Base-by-base conservation (phyloP, 306 rosid species). In the Purshia tridentata region DNA sequence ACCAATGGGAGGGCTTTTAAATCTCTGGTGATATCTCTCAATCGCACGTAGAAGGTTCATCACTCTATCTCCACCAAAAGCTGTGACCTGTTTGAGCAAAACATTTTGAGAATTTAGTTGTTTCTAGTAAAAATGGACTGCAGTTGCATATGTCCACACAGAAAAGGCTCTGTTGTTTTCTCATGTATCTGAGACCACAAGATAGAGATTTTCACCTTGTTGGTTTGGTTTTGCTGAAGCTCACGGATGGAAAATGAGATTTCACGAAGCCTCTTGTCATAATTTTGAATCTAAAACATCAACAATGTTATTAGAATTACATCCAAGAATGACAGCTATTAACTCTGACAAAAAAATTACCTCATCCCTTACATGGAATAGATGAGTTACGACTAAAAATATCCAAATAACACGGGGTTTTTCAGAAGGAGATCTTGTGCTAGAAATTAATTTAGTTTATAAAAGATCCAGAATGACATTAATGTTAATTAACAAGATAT, bases 21-120 rank as follows among this genome's bases (percentile, higher is more conserved):
- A 94, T 78, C 81, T 91, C 54, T 11, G 83, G 80, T 76, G 81
- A 70, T 77, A 40, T 74, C 77, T 79, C 84, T 94, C 98, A 80
- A 91, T 85, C 60, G 54, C 57, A 8, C 78, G 88, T 76, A 94
- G 82, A 63, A 94, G 76, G 67, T 74, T 46, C 56, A 86, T 70
- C 69, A 91, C 97, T 83, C 50, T 88, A 0, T 81, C 80, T 78
- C 98, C 98, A 72, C 97, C 98, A 81, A 91, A 94, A 75, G 85
- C 97, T 23, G 86, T 47, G 56, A 91, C 90, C 98, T 94, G 89
- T 60, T 53, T 18, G 48, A 40, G 41, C 62, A 68, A 62, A 51
- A 73, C 13, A 80, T 69, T 59, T 72, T 60, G n/a, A 58, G 18
- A 47, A 67, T 44, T 71, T 59, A 53, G 66, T 15, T n/a, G 1